Conservation (phyloP, 2,329 filamentous ascomycete species). For the Phaeosphaeriaceae sp. region DNA sequence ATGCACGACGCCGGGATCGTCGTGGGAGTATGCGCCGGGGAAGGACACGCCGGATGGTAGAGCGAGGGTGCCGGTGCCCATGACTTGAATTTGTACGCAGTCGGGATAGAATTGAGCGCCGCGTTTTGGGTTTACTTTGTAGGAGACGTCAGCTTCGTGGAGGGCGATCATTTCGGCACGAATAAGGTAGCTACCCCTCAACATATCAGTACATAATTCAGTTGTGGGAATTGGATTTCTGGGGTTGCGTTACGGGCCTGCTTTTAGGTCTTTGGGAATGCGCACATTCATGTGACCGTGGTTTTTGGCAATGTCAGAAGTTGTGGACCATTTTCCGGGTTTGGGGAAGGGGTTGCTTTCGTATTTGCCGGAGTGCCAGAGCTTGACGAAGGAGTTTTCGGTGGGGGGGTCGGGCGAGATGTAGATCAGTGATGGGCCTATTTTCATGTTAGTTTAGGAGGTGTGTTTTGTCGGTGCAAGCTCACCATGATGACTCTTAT, state of each 20-base stretch:
- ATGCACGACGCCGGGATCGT: constrained; percentile 46
- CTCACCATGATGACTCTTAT: constrained; percentile 31
- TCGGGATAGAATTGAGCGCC: constrained; percentile 53
- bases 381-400: constrained; percentile 49
- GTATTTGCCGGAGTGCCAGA: constrained; percentile 49
- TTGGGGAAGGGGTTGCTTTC: constrained; percentile 39
- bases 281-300: constrained; percentile 37
- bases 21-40: constrained; percentile 49
- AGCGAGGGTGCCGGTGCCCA: constrained; percentile 33
- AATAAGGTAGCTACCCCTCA: constrained; percentile 45
- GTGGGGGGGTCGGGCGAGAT: constrained; percentile 49
- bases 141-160: constrained; percentile 46
- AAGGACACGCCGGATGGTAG: constrained; percentile 53
- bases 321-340: constrained; percentile 45
- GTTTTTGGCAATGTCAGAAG: constrained; percentile 29
- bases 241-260: constrained; percentile 38
- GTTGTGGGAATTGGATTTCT: background rate
- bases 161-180: constrained; percentile 54
- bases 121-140: constrained; percentile 30
- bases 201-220: background rate
- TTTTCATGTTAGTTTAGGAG: background rate
- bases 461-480: background rate
- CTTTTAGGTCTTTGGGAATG: constrained; percentile 44
- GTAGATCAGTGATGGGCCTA: constrained; percentile 49
- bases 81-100: constrained; percentile 51